A percentile compares a stretch with the other conserved stretches of the same genome.
phyloP scores from a whole-genome alignment of 306 rosid species.

The Mimosa pudica region DNA sequence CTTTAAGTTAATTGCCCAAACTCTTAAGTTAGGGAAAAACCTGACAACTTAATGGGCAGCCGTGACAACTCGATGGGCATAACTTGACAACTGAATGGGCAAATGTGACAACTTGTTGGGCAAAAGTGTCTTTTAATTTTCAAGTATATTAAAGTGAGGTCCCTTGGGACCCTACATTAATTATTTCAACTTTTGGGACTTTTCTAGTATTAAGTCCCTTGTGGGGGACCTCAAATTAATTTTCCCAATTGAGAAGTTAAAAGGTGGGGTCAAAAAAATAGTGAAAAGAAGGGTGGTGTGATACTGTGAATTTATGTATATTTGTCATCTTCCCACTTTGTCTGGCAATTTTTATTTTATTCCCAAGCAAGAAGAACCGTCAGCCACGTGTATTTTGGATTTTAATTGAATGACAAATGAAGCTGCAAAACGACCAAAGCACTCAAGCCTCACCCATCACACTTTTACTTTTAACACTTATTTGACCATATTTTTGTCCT shows the following conservation, averaged over 20 bases:
- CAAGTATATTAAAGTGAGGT: too few species aligned
- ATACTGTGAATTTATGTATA: background rate
- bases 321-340: background rate
- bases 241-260: background rate
- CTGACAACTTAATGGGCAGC: too few species aligned
- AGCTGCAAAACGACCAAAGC: background rate
- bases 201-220: too few species aligned
- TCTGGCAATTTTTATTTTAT: background rate
- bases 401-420: background rate
- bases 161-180: too few species aligned
- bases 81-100: too few species aligned
- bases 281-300: background rate
- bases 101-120: too few species aligned
- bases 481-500: constrained; percentile 1
- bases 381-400: constrained; percentile 1
- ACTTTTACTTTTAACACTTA: background rate
- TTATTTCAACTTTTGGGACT: too few species aligned
- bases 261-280: background rate
- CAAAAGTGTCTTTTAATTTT: too few species aligned
- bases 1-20: too few species aligned
- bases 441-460: background rate
- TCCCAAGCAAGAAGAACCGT: background rate
- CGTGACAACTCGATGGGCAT: too few species aligned
- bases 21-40: too few species aligned
- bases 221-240: too few species aligned